phyloP scores from a whole-genome alignment of 2,329 filamentous ascomycete species.

The Cladosporium sp. region DNA sequence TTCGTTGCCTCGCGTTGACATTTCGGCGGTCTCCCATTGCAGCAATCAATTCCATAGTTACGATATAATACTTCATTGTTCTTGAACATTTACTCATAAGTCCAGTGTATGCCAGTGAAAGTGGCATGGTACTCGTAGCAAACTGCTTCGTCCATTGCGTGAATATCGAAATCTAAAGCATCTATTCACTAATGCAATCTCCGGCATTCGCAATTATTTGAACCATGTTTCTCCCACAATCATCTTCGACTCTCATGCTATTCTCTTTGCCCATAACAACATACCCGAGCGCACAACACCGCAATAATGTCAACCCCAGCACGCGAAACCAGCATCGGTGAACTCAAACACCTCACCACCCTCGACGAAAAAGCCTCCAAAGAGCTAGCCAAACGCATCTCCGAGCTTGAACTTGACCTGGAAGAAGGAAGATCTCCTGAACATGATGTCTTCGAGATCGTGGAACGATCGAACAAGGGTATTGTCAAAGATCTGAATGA shows the following conservation, averaged over 20 bases:
- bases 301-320: conserved; percentile 9
- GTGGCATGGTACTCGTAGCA: too few relatives aligned
- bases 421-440: conserved; percentile 13
- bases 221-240: too few relatives aligned
- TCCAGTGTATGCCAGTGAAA: not conserved
- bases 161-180: not conserved
- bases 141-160: too few relatives aligned
- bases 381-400: conserved; percentile 19
- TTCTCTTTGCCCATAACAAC: not conserved
- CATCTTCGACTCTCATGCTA: not conserved
- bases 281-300: not conserved
- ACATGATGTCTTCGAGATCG: conserved; percentile 1
- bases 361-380: conserved; percentile 20
- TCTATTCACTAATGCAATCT: too few relatives aligned
- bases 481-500: conserved; percentile 21
- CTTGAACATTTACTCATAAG: too few relatives aligned
- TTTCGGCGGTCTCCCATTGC: too few relatives aligned
- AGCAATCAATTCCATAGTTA: too few relatives aligned
- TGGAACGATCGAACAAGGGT: conserved; percentile 21
- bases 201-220: too few relatives aligned
- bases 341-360: conserved; percentile 19
- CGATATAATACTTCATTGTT: too few relatives aligned
- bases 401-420: conserved; percentile 18
- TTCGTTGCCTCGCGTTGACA: too few relatives aligned
- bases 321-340: conserved; percentile 13